Conservation (phyloP, 2,329 filamentous ascomycete species). For the Dactylellina cionopaga region DNA sequence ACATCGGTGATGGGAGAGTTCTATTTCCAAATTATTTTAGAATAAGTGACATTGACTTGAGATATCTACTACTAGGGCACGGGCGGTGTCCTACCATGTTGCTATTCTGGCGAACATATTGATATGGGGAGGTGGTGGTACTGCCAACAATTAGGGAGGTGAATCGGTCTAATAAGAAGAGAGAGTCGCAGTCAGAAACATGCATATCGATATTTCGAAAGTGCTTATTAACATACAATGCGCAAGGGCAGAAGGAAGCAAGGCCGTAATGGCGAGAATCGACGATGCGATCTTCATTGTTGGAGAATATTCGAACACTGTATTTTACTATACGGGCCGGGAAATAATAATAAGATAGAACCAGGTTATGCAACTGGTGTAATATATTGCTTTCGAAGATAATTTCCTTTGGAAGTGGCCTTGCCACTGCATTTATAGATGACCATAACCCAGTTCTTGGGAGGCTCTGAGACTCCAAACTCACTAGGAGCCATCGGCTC, state of each 20-base stretch:
- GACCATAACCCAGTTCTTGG: not conserved
- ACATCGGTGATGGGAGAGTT: slow-evolving; percentile 63
- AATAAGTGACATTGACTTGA: not conserved
- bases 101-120: slow-evolving; percentile 55
- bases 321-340: not conserved
- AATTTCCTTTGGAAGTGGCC: not conserved
- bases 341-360: not conserved
- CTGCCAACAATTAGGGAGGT: slow-evolving; percentile 63
- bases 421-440: slow-evolving; percentile 18
- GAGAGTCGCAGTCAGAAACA: slow-evolving; percentile 32
- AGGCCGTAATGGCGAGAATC: slow-evolving; percentile 46
- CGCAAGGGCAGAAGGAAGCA: slow-evolving; percentile 51
- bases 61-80: not conserved
- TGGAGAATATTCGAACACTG: not conserved
- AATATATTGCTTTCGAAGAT: too few species aligned
- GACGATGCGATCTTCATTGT: slow-evolving; percentile 53
- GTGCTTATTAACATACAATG: slow-evolving; percentile 48
- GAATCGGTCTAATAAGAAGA: slow-evolving; percentile 53
- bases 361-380: too few species aligned
- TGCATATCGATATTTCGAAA: slow-evolving; percentile 1
- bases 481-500: slow-evolving; percentile 45
- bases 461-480: not conserved
- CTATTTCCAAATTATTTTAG: slow-evolving; percentile 4
- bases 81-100: slow-evolving; percentile 35
- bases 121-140: slow-evolving; percentile 53